A percentile compares a stretch with the other conserved stretches of the same genome.
Conservation (phyloP, 768 basidiomycete genomes). For the Suillus clintonianus region DNA sequence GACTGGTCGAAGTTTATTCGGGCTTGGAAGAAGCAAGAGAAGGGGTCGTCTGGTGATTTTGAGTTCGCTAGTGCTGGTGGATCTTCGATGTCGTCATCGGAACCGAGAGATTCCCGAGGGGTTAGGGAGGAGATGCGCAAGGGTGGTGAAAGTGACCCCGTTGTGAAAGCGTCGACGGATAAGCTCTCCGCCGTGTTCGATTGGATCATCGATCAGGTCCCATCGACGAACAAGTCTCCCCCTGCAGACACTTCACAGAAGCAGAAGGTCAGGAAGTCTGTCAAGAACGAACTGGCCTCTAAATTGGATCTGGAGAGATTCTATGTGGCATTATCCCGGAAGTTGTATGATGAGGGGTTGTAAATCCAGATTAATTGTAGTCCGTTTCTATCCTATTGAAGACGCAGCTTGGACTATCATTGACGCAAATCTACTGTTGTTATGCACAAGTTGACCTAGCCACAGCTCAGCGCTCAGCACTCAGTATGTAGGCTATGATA, state of each 20-base stretch:
- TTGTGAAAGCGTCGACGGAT: slow-evolving; percentile 68
- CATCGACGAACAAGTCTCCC: slow-evolving; percentile 27
- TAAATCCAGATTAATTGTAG: slow-evolving; percentile 29
- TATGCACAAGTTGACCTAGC: neutral
- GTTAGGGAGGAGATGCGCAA: slow-evolving; percentile 23
- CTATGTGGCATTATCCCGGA: slow-evolving; percentile 85
- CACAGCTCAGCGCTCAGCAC: neutral
- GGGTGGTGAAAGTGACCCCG: slow-evolving; percentile 47
- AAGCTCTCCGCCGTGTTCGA: slow-evolving; percentile 75
- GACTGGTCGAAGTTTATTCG: slow-evolving; percentile 67
- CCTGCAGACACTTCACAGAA: slow-evolving; percentile 23
- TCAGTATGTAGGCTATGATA: neutral
- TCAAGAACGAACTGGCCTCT: slow-evolving; percentile 53
- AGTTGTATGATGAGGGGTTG: slow-evolving; percentile 90
- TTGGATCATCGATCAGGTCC: slow-evolving; percentile 77
- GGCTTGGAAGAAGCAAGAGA: slow-evolving; percentile 62
- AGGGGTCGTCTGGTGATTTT: slow-evolving; percentile 36
- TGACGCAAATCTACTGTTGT: neutral
- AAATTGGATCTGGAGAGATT: slow-evolving; percentile 86
- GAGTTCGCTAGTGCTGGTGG: slow-evolving; percentile 26
- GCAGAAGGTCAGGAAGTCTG: slow-evolving; percentile 21
- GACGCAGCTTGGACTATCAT: neutral
- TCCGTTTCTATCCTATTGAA: neutral
- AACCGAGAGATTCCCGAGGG: slow-evolving; percentile 9
- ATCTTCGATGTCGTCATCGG: slow-evolving; percentile 4